Evolutionary conservation across 495 filamentous ascomycete species (phyloP).

Genomic region (Penicillium mononematosum): DNA sequence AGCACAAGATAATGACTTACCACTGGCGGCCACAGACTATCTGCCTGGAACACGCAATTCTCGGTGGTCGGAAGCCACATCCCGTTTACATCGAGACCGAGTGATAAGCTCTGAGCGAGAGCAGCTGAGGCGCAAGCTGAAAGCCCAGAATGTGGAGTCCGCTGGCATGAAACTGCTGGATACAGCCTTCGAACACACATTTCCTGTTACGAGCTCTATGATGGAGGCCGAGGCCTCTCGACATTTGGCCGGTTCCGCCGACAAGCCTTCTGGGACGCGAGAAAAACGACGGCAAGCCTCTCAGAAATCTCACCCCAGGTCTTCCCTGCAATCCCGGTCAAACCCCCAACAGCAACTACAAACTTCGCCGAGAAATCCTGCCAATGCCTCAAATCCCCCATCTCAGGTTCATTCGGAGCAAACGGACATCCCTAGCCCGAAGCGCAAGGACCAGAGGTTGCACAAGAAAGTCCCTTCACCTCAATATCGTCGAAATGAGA

Average conservation of each 20-base stretch:
- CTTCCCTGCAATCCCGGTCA: constrained; percentile 48
- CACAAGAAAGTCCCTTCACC: constrained; percentile 43
- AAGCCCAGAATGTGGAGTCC: background rate
- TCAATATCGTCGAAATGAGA: constrained; percentile 22
- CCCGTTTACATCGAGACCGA: background rate
- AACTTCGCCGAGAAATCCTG: constrained; percentile 27
- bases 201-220: background rate
- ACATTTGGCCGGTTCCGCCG: background rate
- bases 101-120: background rate
- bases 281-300: background rate
- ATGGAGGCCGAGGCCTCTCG: background rate
- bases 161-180: background rate
- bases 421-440: constrained; percentile 35
- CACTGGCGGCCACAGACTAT: background rate
- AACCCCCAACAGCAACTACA: constrained; percentile 20
- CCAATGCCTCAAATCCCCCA: constrained; percentile 16
- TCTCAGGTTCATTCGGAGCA: constrained; percentile 38
- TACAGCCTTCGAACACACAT: background rate
- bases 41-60: background rate
- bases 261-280: too few relatives aligned
- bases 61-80: background rate
- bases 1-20: background rate
- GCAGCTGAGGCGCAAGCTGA: background rate
- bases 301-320: constrained; percentile 67
- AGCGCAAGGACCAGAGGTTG: constrained; percentile 41